These are phyloP conservation scores for Limonium bicolor DNA, from an alignment of 148 eudicot genomes.

Conservation along the genomic window DNA sequence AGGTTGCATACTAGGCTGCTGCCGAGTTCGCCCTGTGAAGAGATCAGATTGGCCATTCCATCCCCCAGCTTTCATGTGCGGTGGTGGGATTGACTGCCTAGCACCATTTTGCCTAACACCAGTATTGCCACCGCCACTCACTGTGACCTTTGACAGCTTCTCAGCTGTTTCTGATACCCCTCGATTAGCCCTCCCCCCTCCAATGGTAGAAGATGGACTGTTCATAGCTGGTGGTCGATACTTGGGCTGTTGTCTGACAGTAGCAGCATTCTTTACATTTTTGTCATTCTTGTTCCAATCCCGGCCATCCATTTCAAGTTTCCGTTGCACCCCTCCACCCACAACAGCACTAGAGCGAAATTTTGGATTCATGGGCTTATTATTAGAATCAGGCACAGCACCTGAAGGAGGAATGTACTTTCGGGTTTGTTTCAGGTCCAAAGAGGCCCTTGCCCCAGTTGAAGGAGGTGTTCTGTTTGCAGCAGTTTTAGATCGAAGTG, in stretches of 20 bases:
- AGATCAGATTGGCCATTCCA: constrained; percentile 50
- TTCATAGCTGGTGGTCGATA: constrained; percentile 52
- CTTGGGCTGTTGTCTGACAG: constrained; percentile 26
- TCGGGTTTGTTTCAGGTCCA: constrained; percentile 37
- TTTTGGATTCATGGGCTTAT: constrained; percentile 26
- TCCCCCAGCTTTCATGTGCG: constrained; percentile 92
- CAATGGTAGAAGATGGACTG: constrained; percentile 25
- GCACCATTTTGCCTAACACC: no score
- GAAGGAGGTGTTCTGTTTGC: constrained; percentile 37
- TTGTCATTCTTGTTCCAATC: constrained; percentile 37
- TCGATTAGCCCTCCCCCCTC: constrained; percentile 30
- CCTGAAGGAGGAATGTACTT: constrained; percentile 27
- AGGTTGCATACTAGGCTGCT: constrained; percentile 33
- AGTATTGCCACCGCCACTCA: constrained; percentile 30
- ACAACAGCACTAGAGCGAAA: constrained; percentile 22
- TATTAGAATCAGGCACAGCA: constrained; percentile 18
- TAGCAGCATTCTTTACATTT: constrained; percentile 14
- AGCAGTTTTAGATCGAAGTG: constrained; percentile 36
- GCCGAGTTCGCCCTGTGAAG: constrained; percentile 36
- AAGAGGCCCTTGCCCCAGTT: constrained; percentile 22
- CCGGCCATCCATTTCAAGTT: constrained; percentile 52
- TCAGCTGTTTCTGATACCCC: constrained; percentile 43
- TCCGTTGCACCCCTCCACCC: constrained; percentile 42
- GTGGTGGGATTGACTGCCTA: constrained; percentile 40
- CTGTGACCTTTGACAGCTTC: constrained; percentile 44